phyloP scores from a whole-genome alignment of 2,329 filamentous ascomycete species.

The Nectriaceae sp. region DNA sequence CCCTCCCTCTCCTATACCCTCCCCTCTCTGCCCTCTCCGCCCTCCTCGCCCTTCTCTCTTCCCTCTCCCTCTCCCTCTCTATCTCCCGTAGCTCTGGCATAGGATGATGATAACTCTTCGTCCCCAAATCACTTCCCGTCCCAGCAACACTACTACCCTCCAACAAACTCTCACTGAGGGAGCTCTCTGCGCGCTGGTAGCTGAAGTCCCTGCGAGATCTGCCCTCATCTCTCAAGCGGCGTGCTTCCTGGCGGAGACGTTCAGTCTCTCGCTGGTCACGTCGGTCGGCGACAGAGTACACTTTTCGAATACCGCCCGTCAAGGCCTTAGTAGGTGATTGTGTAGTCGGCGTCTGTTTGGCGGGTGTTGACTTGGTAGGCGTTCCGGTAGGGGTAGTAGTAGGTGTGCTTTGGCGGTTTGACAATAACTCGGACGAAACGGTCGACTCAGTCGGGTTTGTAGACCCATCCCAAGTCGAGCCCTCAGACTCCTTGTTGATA shows the following conservation, averaged over 20 bases:
- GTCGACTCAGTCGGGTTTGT: constrained; percentile 67
- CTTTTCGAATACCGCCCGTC: constrained; percentile 58
- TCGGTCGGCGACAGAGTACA: constrained; percentile 61
- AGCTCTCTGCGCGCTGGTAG: constrained; percentile 47
- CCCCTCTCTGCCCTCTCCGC: constrained; percentile 38
- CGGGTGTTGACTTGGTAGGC: constrained; percentile 8
- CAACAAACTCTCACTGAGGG: constrained; percentile 32
- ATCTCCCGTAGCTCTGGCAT: constrained; percentile 52
- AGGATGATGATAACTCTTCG: constrained; percentile 58
- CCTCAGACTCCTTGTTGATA: constrained; percentile 80
- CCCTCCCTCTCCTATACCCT: constrained; percentile 36
- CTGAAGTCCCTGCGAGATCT: constrained; percentile 54
- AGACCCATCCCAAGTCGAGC: constrained; percentile 75
- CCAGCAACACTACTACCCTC: constrained; percentile 41
- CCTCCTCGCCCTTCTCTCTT: constrained; percentile 28
- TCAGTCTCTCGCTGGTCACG: constrained; percentile 54
- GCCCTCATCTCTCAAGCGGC: constrained; percentile 55
- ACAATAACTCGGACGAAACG: constrained; percentile 63
- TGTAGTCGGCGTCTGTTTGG: neutral
- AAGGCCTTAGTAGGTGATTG: constrained; percentile 2
- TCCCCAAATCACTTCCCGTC: constrained; percentile 52
- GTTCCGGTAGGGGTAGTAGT: constrained; percentile 54
- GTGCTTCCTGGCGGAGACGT: constrained; percentile 57
- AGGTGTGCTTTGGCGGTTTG: constrained; percentile 58
- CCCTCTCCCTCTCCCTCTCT: constrained; percentile 31